A percentile compares a stretch with the other conserved stretches of the same genome.
These are phyloP conservation scores for Sporothrix pseudoabietina DNA, from an alignment of 2,329 filamentous ascomycete species.

Conservation along the genomic window DNA sequence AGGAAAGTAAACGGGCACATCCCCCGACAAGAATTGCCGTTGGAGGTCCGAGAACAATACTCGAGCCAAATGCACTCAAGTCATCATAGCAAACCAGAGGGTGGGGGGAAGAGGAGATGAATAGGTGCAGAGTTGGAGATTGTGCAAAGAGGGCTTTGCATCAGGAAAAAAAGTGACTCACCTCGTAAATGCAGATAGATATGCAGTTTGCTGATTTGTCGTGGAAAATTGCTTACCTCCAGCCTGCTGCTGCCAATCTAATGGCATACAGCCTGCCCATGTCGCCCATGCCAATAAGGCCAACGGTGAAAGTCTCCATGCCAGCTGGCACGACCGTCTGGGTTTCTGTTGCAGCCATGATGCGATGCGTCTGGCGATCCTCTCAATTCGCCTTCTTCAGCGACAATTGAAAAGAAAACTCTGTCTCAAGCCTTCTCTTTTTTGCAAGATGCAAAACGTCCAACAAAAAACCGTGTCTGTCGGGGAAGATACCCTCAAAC, in stretches of 20 bases:
- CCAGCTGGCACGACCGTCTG: slow-evolving; percentile 27
- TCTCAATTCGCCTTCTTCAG: slow-evolving; percentile 1
- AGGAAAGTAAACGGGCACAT: slow-evolving; percentile 68
- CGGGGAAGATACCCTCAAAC: not conserved
- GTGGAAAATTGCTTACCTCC: slow-evolving; percentile 69
- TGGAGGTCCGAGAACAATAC: slow-evolving; percentile 69
- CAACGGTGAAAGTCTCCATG: slow-evolving; percentile 75
- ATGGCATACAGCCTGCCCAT: slow-evolving; percentile 99
- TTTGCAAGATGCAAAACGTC: not conserved
- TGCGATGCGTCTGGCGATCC: not conserved
- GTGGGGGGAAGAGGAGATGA: not conserved
- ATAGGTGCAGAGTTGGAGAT: not conserved
- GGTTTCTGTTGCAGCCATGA: slow-evolving; percentile 26
- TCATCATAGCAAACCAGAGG: slow-evolving; percentile 70
- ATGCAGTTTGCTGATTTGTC: slow-evolving; percentile 18
- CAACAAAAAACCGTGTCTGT: slow-evolving; percentile 9
- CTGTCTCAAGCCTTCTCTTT: not conserved
- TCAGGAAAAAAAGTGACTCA: slow-evolving; percentile 15
- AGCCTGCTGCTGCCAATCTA: slow-evolving; percentile 84
- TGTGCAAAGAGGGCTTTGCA: not conserved
- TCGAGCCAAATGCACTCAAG: slow-evolving; percentile 99
- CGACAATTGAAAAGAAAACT: not conserved
- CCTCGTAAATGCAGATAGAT: slow-evolving; percentile 2
- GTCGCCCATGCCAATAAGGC: slow-evolving; percentile 98
- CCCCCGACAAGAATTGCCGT: slow-evolving; percentile 75